phyloP scores from a whole-genome alignment of 306 rosid genomes.

The Trifolium subterraneum region DNA sequence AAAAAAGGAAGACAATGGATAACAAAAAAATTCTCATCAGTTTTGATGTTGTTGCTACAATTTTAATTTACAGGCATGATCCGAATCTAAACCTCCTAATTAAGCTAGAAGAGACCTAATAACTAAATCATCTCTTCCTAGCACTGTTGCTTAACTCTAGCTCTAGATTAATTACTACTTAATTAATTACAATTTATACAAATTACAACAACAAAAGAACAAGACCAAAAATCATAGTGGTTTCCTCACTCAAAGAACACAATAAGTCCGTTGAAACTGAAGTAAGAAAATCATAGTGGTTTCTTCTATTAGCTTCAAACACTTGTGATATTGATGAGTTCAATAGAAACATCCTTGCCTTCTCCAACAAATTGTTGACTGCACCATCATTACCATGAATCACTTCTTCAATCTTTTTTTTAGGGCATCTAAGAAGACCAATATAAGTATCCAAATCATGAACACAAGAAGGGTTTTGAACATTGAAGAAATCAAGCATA shows the following conservation, averaged over 20 bases:
- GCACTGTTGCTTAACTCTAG: neutral
- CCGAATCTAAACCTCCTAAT: neutral
- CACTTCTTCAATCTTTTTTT: constrained; percentile 1
- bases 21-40: too few species aligned
- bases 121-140: neutral
- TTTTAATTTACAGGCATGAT: neutral
- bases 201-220: constrained; percentile 48
- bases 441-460: constrained; percentile 83
- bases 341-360: constrained; percentile 46
- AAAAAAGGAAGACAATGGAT: too few species aligned
- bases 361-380: constrained; percentile 44
- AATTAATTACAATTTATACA: constrained; percentile 3
- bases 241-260: constrained; percentile 43
- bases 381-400: constrained; percentile 4
- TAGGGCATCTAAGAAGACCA: constrained; percentile 56
- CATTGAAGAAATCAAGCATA: constrained; percentile 73
- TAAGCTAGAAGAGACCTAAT: neutral
- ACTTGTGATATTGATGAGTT: constrained; percentile 41
- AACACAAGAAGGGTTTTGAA: constrained; percentile 89
- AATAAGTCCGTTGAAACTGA: constrained; percentile 47
- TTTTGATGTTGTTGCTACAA: too few species aligned
- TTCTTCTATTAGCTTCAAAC: neutral
- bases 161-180: neutral
- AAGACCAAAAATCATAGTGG: constrained; percentile 47
- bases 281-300: constrained; percentile 32